Evolutionary conservation across 768 basidiomycete genomes (phyloP).

Genomic region (Cantharellus cinnabarinus): DNA sequence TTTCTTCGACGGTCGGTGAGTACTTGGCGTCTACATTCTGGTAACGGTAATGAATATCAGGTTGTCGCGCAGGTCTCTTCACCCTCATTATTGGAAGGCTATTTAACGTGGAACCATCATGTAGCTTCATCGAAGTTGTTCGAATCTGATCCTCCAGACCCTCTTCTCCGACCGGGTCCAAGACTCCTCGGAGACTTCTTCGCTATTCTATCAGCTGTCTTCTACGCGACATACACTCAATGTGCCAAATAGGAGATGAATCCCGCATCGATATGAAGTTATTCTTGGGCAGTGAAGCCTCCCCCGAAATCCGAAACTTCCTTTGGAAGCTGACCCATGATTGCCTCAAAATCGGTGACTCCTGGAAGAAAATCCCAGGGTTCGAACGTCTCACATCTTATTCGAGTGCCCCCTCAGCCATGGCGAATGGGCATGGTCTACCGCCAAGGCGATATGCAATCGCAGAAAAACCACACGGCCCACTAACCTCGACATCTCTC

Average conservation of each 20-base stretch:
- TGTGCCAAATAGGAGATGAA: constrained; percentile 55
- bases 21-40: neutral
- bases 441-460: too few relatives aligned
- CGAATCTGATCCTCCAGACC: constrained; percentile 3
- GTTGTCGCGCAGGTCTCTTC: constrained; percentile 52
- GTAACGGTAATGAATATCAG: neutral
- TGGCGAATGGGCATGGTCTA: too few relatives aligned
- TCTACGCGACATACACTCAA: constrained; percentile 87
- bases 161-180: constrained; percentile 3
- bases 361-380: too few relatives aligned
- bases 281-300: constrained; percentile 63
- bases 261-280: constrained; percentile 81
- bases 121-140: constrained; percentile 7
- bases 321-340: too few relatives aligned
- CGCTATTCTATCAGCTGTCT: constrained; percentile 68
- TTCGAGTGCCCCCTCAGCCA: too few relatives aligned
- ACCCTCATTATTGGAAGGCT: constrained; percentile 69
- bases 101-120: constrained; percentile 48
- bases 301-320: too few relatives aligned
- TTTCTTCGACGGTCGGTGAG: constrained; percentile 77
- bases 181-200: constrained; percentile 59
- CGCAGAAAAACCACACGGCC: too few relatives aligned
- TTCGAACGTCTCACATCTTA: too few relatives aligned
- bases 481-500: too few relatives aligned
- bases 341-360: too few relatives aligned